Base-by-base conservation (phyloP, 306 rosid genomes). In the Prunus davidiana region DNA sequence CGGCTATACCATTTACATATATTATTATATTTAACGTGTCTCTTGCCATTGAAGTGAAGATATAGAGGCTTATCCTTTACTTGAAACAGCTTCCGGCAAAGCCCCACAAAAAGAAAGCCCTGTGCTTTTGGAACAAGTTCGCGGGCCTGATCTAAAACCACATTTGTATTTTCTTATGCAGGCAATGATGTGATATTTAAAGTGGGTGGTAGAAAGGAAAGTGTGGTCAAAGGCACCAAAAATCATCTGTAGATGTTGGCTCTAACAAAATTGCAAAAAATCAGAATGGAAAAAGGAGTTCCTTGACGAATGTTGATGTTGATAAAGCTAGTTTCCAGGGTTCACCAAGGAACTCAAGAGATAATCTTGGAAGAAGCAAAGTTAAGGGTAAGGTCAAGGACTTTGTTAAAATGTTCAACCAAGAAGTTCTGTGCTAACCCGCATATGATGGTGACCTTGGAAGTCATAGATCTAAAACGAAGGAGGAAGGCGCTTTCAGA, bases 371-470 rank as follows among this genome's bases (percentile, higher is more conserved):
- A 50, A 86, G 87, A 79, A 84, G 81, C 78, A 79, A 58, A 71
- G 90, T 58, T 25, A 86, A 80, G 76, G 97, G 96, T 73, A 91
- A 81, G 76, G 95, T 96, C 64, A 89, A 84, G 76, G 99, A 91
- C 52, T 91, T 96, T 34, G 93, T 90, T 58, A 91, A 87, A 82
- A 83, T 92, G 74, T 96, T 96, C 90, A 87, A 82, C 92, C 93
- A 89, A 79, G 97, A 88, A 60, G 52, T 83, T 70, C 58, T 73
- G 12, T 67, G 86, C 49, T 84, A 86, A 71, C 82, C 88, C 72
- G 73, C 58, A 71, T 63, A 28, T 63, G 83, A 72, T 55, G 82
- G 76, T 45, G 78, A 76, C 67, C 84, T 84, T 60, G 89, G 79
- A 63, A 72, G 73, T 57, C 85, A 30, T 52, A 81, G 78, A 83